Percentiles rank a stretch among this genome's conserved stretches.
Evolutionary conservation across 2,329 filamentous ascomycete genomes (phyloP).

Genomic region (Fusarium austroafricanum): DNA sequence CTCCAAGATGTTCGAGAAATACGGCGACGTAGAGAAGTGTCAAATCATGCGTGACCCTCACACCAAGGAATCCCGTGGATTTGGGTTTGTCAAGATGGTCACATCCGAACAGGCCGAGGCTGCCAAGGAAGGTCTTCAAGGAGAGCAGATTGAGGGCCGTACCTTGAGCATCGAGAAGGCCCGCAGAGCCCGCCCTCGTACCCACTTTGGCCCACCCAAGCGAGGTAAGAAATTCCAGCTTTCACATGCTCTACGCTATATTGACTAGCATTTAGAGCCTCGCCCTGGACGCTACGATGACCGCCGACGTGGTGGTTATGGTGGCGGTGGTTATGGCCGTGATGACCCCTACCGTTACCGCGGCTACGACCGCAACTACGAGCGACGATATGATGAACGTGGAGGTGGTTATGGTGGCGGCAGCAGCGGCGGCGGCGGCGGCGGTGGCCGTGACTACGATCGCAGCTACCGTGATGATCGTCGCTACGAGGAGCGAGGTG

Average conservation of each 20-base stretch:
- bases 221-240: slow-evolving; percentile 73
- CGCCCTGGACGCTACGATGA: slow-evolving; percentile 65
- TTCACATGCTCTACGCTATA: background rate
- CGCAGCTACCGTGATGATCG: slow-evolving; percentile 63
- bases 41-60: slow-evolving; percentile 99
- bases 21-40: slow-evolving; percentile 98
- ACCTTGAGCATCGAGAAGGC: slow-evolving; percentile 99
- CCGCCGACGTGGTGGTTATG: slow-evolving; percentile 71
- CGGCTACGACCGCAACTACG: slow-evolving; percentile 57
- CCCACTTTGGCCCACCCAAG: slow-evolving; percentile 98
- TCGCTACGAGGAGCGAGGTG: slow-evolving; percentile 58
- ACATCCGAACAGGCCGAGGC: slow-evolving; percentile 95
- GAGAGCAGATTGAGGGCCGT: slow-evolving; percentile 93
- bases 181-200: slow-evolving; percentile 91
- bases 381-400: slow-evolving; percentile 61
- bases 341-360: slow-evolving; percentile 71
- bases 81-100: slow-evolving; percentile 99
- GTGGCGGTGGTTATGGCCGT: slow-evolving; percentile 58
- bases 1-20: slow-evolving; percentile 96
- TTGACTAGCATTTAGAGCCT: slow-evolving; percentile 49
- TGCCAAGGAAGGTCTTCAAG: slow-evolving; percentile 94
- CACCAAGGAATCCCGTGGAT: slow-evolving; percentile 97
- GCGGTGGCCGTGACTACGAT: slow-evolving; percentile 58
- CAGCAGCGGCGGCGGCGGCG: slow-evolving; percentile 52
- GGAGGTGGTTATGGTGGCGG: slow-evolving; percentile 56